Evolutionary conservation across 805 yeast genomes (phyloP).

Genomic region (Dipodascus albidus): DNA sequence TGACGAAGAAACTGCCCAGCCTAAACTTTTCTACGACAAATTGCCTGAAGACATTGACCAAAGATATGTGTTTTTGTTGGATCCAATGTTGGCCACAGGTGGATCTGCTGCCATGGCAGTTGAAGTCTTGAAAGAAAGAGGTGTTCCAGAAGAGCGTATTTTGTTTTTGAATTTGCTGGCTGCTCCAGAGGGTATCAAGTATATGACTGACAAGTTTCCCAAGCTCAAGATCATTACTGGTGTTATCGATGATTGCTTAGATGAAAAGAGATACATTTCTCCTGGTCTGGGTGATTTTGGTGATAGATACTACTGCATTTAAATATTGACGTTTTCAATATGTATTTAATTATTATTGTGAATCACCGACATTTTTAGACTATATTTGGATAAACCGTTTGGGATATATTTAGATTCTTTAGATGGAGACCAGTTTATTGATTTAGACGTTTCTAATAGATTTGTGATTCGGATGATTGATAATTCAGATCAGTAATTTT

Average conservation of each 20-base stretch:
- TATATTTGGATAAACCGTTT: no score
- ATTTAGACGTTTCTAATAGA: no score
- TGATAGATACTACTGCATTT: constrained; percentile 90
- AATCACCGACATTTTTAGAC: no score
- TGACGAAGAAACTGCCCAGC: constrained; percentile 94
- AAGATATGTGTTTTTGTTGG: constrained; percentile 81
- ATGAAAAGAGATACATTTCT: constrained; percentile 71
- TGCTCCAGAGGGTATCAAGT: constrained; percentile 85
- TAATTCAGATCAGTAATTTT: no score
- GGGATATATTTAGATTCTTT: no score
- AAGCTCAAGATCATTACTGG: constrained; percentile 85
- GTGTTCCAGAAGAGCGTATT: constrained; percentile 80
- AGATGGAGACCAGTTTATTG: no score
- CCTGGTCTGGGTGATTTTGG: constrained; percentile 99
- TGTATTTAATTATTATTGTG: no score
- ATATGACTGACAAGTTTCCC: constrained; percentile 72
- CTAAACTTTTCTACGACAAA: constrained; percentile 86
- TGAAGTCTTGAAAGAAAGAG: constrained; percentile 75
- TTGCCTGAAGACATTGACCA: constrained; percentile 85
- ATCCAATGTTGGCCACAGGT: constrained; percentile 98
- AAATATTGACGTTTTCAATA: no score
- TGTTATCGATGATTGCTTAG: constrained; percentile 76
- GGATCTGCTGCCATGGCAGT: constrained; percentile 98
- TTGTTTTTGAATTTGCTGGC: constrained; percentile 85
- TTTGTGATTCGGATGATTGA: no score